These are phyloP conservation scores for Kodamaea lidongshanica DNA, from an alignment of 805 yeast species.

Conservation along the genomic window DNA sequence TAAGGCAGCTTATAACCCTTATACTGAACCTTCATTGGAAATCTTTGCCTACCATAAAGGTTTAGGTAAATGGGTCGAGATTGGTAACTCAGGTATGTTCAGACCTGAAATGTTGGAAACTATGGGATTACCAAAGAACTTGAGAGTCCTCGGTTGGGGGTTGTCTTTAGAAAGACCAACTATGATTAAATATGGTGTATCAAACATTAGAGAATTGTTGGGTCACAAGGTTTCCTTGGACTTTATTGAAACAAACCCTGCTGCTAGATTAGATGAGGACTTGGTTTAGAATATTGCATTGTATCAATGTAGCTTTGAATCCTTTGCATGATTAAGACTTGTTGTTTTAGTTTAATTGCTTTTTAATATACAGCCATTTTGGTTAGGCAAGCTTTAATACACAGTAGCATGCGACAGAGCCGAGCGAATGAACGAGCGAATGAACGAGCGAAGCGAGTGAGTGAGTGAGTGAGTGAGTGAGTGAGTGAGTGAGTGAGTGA, in stretches of 20 bases:
- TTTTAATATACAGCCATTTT: too few species aligned
- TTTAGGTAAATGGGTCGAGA: slow-evolving; percentile 95
- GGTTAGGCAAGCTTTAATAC: too few species aligned
- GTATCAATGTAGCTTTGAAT: too few species aligned
- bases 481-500: too few species aligned
- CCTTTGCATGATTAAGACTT: too few species aligned
- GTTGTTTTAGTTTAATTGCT: too few species aligned
- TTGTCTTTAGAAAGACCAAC: slow-evolving; percentile 96
- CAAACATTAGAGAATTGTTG: slow-evolving; percentile 90
- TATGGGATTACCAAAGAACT: slow-evolving; percentile 93
- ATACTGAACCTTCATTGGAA: slow-evolving; percentile 98
- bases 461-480: too few species aligned
- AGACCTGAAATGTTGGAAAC: slow-evolving; percentile 99
- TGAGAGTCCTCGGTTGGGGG: slow-evolving; percentile 97
- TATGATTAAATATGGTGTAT: slow-evolving; percentile 95
- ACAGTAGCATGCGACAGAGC: too few species aligned
- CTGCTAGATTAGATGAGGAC: slow-evolving; percentile 82
- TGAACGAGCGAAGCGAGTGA: too few species aligned
- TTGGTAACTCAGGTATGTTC: slow-evolving; percentile 99
- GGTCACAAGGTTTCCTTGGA: slow-evolving; percentile 96
- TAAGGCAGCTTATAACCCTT: slow-evolving; percentile 98
- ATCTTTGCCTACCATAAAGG: slow-evolving; percentile 96
- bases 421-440: too few species aligned
- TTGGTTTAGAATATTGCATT: slow-evolving; percentile 32
- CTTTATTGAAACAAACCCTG: slow-evolving; percentile 93